Conservation (phyloP, 2,329 filamentous ascomycete genomes). For the Ophiostoma fasciatum region DNA sequence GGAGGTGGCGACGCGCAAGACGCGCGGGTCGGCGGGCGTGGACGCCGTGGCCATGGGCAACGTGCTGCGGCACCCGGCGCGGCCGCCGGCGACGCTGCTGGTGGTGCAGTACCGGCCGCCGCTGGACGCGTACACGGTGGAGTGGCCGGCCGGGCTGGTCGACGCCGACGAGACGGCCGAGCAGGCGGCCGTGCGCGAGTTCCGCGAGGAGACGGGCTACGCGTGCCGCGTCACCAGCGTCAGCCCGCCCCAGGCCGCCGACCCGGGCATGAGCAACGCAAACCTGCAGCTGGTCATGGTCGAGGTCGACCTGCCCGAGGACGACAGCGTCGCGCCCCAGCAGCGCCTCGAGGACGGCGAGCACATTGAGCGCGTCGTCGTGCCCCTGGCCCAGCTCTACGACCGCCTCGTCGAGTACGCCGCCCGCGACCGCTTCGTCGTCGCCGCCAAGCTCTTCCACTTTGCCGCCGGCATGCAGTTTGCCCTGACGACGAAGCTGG, state of each 20-base stretch:
- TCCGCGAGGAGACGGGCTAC: slow-evolving; percentile 41
- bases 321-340: slow-evolving; percentile 34
- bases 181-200: slow-evolving; percentile 35
- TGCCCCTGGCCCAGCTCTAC: slow-evolving; percentile 41
- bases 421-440: slow-evolving; percentile 32
- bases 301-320: slow-evolving; percentile 37
- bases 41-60: slow-evolving; percentile 50
- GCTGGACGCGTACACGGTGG: slow-evolving; percentile 34
- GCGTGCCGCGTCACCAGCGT: slow-evolving; percentile 32
- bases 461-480: slow-evolving; percentile 44
- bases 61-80: slow-evolving; percentile 33
- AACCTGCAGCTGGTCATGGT: slow-evolving; percentile 48
- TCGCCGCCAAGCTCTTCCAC: slow-evolving; percentile 45
- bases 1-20: slow-evolving; percentile 46
- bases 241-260: slow-evolving; percentile 38
- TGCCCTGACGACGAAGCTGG: slow-evolving; percentile 20
- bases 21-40: slow-evolving; percentile 36
- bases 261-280: slow-evolving; percentile 44
- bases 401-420: slow-evolving; percentile 32
- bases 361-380: slow-evolving; percentile 43
- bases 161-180: slow-evolving; percentile 36
- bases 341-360: slow-evolving; percentile 46
- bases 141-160: slow-evolving; percentile 39
- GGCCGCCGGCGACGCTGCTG: slow-evolving; percentile 24
- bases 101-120: slow-evolving; percentile 17